These are phyloP conservation scores for Lentinula novae-zelandiae DNA, from an alignment of 1,284 basidiomycete genomes.

Conservation along the genomic window DNA sequence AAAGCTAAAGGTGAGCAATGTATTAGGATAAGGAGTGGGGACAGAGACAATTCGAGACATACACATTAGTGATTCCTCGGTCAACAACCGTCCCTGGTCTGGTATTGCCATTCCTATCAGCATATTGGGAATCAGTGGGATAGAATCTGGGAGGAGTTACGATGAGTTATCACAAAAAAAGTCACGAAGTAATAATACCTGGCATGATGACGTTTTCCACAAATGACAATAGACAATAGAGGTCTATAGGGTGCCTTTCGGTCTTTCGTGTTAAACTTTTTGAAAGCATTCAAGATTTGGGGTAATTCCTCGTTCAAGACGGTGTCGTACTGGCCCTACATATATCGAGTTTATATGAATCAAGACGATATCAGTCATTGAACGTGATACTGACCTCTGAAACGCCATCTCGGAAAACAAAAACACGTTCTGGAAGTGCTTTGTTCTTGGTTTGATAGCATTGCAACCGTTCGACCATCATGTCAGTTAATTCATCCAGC, in stretches of 20 bases:
- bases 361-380: background rate
- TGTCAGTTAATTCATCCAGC: constrained; percentile 57
- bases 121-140: constrained; percentile 43
- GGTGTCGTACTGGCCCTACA: constrained; percentile 63
- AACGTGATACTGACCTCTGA: constrained; percentile 51
- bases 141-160: constrained; percentile 41
- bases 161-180: constrained; percentile 14
- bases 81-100: constrained; percentile 74
- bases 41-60: constrained; percentile 20
- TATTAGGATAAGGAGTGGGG: background rate
- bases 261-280: constrained; percentile 41
- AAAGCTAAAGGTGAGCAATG: constrained; percentile 35
- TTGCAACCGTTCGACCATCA: constrained; percentile 67
- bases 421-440: constrained; percentile 54
- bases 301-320: constrained; percentile 57
- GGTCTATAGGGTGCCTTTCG: constrained; percentile 51
- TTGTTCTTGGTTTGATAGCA: constrained; percentile 52
- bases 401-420: constrained; percentile 74
- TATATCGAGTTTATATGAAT: background rate
- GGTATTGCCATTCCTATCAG: constrained; percentile 66
- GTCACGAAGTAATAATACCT: constrained; percentile 27
- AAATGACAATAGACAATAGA: constrained; percentile 66
- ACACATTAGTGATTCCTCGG: constrained; percentile 67
- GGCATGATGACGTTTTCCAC: constrained; percentile 78
- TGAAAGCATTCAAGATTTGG: constrained; percentile 54